phyloP scores from a whole-genome alignment of 495 filamentous ascomycete genomes.

The Collariella sp. region DNA sequence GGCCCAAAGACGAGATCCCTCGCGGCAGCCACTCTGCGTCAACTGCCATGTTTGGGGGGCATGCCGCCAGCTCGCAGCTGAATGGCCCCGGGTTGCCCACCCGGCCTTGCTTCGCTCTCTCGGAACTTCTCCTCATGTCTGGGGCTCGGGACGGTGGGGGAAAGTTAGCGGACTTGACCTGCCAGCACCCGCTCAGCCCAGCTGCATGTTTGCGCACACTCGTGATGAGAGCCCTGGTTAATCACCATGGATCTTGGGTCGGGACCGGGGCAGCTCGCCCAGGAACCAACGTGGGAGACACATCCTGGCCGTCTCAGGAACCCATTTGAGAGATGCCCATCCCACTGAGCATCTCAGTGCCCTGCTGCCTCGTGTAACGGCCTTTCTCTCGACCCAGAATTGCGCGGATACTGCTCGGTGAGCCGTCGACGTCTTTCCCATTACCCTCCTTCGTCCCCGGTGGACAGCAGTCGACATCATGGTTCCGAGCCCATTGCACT shows the following conservation, averaged over 20 bases:
- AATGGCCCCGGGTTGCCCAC: neutral
- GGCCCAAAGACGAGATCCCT: neutral
- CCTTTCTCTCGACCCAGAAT: no score
- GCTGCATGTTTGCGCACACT: constrained; percentile 1
- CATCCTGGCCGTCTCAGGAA: no score
- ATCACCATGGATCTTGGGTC: neutral
- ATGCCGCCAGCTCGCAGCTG: neutral
- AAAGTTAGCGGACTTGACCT: neutral
- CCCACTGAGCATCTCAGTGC: no score
- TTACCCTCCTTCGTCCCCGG: neutral
- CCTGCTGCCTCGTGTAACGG: no score
- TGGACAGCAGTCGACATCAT: constrained; percentile 8
- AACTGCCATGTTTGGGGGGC: neutral
- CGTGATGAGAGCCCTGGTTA: neutral
- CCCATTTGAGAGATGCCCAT: no score
- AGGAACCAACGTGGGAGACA: neutral
- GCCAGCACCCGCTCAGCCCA: neutral
- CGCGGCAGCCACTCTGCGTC: neutral
- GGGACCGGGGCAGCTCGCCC: neutral
- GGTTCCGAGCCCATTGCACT: neutral
- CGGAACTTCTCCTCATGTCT: neutral
- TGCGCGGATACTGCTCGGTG: no score
- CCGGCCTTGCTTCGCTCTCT: neutral
- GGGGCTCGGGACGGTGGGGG: neutral
- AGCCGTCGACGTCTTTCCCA: neutral